phyloP scores from a whole-genome alignment of 768 basidiomycete species.

The Termitomyces heimii region DNA sequence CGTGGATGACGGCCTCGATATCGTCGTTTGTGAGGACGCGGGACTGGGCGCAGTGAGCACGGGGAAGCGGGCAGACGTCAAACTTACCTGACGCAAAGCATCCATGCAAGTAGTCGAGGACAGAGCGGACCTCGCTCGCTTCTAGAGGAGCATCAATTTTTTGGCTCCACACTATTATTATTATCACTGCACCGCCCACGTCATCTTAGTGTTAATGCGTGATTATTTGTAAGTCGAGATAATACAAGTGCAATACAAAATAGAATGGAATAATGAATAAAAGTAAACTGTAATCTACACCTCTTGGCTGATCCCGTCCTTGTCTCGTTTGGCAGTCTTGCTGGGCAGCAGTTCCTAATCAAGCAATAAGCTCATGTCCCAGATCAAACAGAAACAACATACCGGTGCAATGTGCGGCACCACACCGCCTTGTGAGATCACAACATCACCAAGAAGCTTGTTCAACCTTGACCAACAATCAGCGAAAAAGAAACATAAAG shows the following conservation, averaged over 20 bases:
- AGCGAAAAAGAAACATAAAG: not conserved
- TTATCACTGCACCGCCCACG: not conserved
- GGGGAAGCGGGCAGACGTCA: not conserved
- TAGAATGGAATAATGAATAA: conserved; percentile 8
- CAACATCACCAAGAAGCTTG: conserved; percentile 74
- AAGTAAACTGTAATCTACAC: conserved; percentile 26
- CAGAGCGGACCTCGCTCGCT: not conserved
- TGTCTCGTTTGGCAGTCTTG: conserved; percentile 38
- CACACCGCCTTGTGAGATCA: conserved; percentile 84
- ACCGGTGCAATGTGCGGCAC: conserved; percentile 62
- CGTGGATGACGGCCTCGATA: conserved; percentile 88
- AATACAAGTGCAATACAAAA: conserved; percentile 21
- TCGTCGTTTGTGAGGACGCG: conserved; percentile 65
- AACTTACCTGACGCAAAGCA: not conserved
- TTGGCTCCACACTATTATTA: conserved; percentile 15
- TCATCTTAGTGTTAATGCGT: conserved; percentile 5
- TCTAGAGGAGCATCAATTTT: conserved; percentile 14
- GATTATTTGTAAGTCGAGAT: conserved; percentile 13
- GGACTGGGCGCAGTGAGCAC: conserved; percentile 14
- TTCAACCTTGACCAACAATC: conserved; percentile 38
- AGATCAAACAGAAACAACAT: conserved; percentile 5
- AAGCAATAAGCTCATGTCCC: not conserved
- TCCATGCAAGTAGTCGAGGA: not conserved
- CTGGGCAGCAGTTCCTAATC: conserved; percentile 33
- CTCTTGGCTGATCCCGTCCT: conserved; percentile 34